Percentiles rank a stretch among this genome's conserved stretches.
Conservation (phyloP, 2,329 filamentous ascomycete species). For the Xylariaceae sp. region DNA sequence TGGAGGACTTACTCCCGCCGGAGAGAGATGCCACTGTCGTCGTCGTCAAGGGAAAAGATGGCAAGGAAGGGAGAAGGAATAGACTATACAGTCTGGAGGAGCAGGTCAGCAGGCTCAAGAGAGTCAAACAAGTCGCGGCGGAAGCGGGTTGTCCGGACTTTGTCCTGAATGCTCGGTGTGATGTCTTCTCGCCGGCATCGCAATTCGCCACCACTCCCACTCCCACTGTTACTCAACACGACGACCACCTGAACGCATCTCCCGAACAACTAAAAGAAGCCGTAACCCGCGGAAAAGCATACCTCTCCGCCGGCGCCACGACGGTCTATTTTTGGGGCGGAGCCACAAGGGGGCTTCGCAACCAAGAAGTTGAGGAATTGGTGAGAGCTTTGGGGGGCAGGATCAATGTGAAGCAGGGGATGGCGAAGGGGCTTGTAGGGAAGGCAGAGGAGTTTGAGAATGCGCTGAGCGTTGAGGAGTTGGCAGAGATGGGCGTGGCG, state of each 20-base stretch:
- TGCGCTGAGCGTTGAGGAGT: background rate
- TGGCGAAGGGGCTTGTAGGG: no score
- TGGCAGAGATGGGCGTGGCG: constrained; percentile 7
- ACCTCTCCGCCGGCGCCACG: constrained; percentile 3
- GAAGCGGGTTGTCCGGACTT: constrained; percentile 2
- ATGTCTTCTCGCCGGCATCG: background rate
- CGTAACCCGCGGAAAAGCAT: constrained; percentile 1
- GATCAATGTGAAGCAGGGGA: background rate
- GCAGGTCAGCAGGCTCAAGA: background rate
- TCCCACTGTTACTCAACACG: background rate
- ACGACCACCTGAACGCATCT: background rate
- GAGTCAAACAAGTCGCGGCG: background rate
- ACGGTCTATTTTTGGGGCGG: constrained; percentile 7
- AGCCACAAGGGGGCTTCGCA: background rate
- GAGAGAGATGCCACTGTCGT: no score
- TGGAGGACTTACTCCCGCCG: constrained; percentile 11
- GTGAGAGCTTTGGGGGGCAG: background rate
- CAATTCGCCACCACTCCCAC: background rate
- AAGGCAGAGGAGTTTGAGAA: no score
- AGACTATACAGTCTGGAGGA: background rate
- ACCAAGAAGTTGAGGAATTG: background rate
- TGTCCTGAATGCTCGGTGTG: constrained; percentile 7
- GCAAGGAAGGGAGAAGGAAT: background rate
- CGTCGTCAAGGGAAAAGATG: no score
- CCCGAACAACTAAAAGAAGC: background rate